Base-by-base conservation (phyloP, 164 flowering plant species). In the Houttuynia cordata region DNA sequence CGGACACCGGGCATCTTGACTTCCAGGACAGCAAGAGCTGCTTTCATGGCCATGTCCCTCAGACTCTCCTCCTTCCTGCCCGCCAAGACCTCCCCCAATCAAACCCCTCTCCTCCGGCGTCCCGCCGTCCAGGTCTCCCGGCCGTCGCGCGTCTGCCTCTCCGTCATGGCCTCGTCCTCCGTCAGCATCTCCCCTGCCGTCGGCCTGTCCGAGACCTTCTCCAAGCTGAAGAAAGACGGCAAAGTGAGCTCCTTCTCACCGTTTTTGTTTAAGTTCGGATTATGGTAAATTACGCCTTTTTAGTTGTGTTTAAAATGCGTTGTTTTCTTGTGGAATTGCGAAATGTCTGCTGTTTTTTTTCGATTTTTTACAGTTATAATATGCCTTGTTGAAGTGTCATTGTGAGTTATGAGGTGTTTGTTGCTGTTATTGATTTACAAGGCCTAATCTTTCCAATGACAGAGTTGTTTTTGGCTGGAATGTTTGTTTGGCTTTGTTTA, bases 151-250 rank as follows among this genome's bases (percentile, higher is more conserved):
- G 14, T 10, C 13, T 12, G 0, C 15, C 17, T 45, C 49, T 62
- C 74, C 25, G 51, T 64, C 60, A 52, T 37, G 10, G 68, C 81
- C 17, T 79, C 81, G 91, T 82, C 84, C n/a, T 34, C 83, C 30
- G 66, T 83, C 40, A 62, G 56, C n/a, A 41, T 73, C 54, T 51
- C 77, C 8, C 64, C 74, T 1, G 56, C 80, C 12, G 64, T 74
- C 58, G 86, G 97, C 2, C 54, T 61, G 53, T 76, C 92, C 18
- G 88, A 88, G 41, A 87, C 92, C 21, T 88, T 91, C 73, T 58
- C 75, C 59, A 76, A 60, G 52, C 62, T 91, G 71, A 87, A 72
- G 62, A 57, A 78, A 62, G 76, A 82, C 62, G 84, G 88, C 66
- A 85, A 85, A 71, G 94, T 86, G 66, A 62, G 83, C 57, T 58